Evolutionary conservation across 257 asterid species (phyloP).

Genomic region (Przewalskia tangutica): DNA sequence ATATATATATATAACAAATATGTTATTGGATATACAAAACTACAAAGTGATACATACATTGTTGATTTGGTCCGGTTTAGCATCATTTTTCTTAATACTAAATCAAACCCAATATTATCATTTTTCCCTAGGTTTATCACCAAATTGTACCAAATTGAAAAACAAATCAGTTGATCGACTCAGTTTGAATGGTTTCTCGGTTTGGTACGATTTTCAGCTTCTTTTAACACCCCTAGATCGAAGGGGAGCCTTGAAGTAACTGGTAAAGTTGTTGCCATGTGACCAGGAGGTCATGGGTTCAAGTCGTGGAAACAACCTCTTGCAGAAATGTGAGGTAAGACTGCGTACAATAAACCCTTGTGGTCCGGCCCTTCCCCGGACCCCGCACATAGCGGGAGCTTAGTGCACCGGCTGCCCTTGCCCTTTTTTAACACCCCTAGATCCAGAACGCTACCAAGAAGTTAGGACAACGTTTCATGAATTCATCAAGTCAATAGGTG

Average conservation of each 20-base stretch:
- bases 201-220: neutral
- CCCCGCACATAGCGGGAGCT: too few relatives aligned
- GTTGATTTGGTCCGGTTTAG: neutral
- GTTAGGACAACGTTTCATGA: neutral
- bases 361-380: too few relatives aligned
- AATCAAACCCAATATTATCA: neutral
- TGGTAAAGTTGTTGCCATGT: too few relatives aligned
- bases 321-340: too few relatives aligned
- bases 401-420: too few relatives aligned
- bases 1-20: neutral
- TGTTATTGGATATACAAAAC: neutral
- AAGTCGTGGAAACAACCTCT: too few relatives aligned
- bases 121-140: neutral
- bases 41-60: neutral
- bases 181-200: neutral
- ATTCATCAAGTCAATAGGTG: neutral
- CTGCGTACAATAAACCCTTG: too few relatives aligned
- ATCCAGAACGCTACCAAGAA: neutral
- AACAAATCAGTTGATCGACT: neutral
- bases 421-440: neutral
- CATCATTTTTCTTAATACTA: neutral
- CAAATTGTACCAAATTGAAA: neutral
- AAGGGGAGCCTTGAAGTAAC: too few relatives aligned
- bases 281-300: too few relatives aligned
- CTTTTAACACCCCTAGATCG: neutral